Conservation (phyloP, 148 eudicot species). For the Spergularia bocconei region DNA sequence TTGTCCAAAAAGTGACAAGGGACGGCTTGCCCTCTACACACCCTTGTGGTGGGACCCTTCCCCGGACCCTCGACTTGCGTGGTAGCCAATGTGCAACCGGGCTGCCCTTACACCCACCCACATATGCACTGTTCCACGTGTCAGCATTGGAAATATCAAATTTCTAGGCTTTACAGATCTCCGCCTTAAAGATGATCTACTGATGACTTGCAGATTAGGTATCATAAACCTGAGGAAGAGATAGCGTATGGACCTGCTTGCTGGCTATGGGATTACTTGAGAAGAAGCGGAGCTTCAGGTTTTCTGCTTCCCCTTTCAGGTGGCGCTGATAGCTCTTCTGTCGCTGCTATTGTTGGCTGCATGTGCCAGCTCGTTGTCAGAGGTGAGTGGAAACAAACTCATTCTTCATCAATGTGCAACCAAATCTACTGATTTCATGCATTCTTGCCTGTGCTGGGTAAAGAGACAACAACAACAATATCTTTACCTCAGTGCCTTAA, state of each 20-base stretch:
- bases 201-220: constrained; percentile 57
- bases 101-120: neutral
- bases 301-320: constrained; percentile 97
- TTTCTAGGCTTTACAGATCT: neutral
- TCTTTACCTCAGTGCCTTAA: no score
- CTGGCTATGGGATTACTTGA: constrained; percentile 97
- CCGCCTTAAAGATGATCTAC: neutral
- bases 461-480: no score
- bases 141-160: neutral
- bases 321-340: constrained; percentile 99
- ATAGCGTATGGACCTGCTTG: constrained; percentile 97
- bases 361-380: constrained; percentile 97
- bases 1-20: no score
- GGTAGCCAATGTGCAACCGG: no score
- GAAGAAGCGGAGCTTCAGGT: constrained; percentile 99
- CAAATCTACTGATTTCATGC: neutral
- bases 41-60: no score
- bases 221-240: constrained; percentile 94
- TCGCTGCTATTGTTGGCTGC: constrained; percentile 96
- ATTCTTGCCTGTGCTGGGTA: neutral
- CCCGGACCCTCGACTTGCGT: no score
- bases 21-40: no score
- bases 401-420: neutral
- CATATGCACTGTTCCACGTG: neutral
- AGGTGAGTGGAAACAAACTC: constrained; percentile 42